A percentile compares a stretch with the other conserved stretches of the same genome.
Conservation (phyloP, 805 yeast species). For the Yarrowia osloensis region DNA sequence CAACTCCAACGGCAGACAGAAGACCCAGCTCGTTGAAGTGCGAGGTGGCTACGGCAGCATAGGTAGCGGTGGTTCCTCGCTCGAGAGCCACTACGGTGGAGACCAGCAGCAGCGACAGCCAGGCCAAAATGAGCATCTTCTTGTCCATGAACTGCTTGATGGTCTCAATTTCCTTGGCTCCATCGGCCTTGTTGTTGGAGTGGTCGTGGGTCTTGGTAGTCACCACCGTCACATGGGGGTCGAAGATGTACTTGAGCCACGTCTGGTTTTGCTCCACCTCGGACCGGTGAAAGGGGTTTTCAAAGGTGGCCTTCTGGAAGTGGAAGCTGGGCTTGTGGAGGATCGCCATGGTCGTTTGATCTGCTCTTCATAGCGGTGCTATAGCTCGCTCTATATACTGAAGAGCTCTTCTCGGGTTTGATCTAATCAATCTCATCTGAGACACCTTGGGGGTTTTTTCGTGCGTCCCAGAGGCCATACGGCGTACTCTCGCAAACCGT, state of each 20-base stretch:
- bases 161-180: constrained; percentile 6
- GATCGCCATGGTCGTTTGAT: constrained; percentile 15
- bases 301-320: background rate
- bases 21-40: constrained; percentile 46
- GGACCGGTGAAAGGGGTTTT: background rate
- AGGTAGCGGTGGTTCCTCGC: background rate
- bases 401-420: background rate
- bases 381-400: background rate
- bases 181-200: background rate
- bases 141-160: background rate
- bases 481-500: background rate
- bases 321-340: background rate
- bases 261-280: background rate
- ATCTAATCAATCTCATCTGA: constrained; percentile 22
- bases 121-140: constrained; percentile 2
- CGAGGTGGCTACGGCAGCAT: constrained; percentile 47
- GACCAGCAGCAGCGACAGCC: constrained; percentile 20
- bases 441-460: constrained; percentile 3
- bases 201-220: background rate
- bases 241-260: background rate
- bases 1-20: constrained; percentile 46
- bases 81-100: constrained; percentile 18
- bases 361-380: background rate
- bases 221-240: constrained; percentile 1
- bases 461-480: background rate